Evolutionary conservation across 2,329 filamentous ascomycete genomes (phyloP).

Genomic region (Parastagonospora nodorum): DNA sequence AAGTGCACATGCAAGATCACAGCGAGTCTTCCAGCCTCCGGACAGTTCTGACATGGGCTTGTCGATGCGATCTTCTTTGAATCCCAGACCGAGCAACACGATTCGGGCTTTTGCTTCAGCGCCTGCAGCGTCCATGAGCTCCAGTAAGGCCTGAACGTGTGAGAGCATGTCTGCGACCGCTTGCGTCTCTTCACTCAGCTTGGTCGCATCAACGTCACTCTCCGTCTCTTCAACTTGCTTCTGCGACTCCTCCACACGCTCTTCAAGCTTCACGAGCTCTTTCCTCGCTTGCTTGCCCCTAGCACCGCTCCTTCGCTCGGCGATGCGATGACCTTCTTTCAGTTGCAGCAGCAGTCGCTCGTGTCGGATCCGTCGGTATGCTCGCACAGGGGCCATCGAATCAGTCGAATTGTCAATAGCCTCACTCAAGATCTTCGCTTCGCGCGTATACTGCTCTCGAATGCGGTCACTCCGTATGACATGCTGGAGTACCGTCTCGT

Average conservation of each 20-base stretch:
- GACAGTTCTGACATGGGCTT: constrained; percentile 70
- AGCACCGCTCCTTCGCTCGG: constrained; percentile 73
- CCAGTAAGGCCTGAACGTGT: constrained; percentile 70
- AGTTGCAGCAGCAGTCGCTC: constrained; percentile 66
- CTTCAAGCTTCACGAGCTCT: constrained; percentile 70
- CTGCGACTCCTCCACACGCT: constrained; percentile 64
- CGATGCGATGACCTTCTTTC: constrained; percentile 74
- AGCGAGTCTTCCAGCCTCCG: constrained; percentile 61
- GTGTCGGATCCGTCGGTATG: constrained; percentile 66
- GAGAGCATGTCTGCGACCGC: constrained; percentile 72
- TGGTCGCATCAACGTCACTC: constrained; percentile 61
- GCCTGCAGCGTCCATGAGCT: constrained; percentile 63
- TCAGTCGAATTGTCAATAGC: constrained; percentile 64
- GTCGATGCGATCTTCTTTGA: constrained; percentile 65
- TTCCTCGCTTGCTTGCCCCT: constrained; percentile 78
- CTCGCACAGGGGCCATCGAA: constrained; percentile 62
- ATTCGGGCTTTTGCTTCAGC: constrained; percentile 69
- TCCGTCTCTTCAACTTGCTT: constrained; percentile 57
- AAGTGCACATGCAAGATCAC: constrained; percentile 58
- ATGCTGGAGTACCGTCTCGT: constrained; percentile 65
- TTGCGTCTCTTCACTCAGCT: constrained; percentile 68
- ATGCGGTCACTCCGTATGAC: constrained; percentile 62
- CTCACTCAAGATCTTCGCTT: constrained; percentile 65
- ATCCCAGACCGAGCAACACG: constrained; percentile 70
- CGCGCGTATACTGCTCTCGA: constrained; percentile 62